Percentiles rank a stretch among this genome's conserved stretches.
phyloP scores from a whole-genome alignment of 2,329 filamentous ascomycete genomes.

The Anisogramma anomala region DNA sequence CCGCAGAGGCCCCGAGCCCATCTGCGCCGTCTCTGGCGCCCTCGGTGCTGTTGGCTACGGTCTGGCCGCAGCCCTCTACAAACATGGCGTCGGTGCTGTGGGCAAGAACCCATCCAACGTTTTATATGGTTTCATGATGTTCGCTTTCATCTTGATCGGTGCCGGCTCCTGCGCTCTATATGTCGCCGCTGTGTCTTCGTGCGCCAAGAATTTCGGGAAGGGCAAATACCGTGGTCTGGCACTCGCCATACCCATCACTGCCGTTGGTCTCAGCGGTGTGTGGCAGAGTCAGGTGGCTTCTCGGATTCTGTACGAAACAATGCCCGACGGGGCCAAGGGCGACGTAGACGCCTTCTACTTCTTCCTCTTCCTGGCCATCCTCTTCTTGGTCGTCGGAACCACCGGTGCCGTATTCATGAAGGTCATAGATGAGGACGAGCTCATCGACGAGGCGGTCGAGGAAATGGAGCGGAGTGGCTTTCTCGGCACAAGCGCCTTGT shows the following conservation, averaged over 20 bases:
- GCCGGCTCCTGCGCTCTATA: conserved; percentile 83
- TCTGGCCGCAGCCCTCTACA: conserved; percentile 69
- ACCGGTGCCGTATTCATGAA: conserved; percentile 63
- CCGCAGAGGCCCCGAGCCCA: conserved; percentile 65
- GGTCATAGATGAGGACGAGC: conserved; percentile 71
- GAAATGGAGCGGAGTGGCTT: conserved; percentile 83
- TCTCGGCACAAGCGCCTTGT: conserved; percentile 63
- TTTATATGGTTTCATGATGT: conserved; percentile 73
- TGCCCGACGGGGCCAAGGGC: conserved; percentile 49
- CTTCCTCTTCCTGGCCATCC: conserved; percentile 70
- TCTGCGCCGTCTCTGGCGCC: conserved; percentile 59
- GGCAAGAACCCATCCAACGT: conserved; percentile 38
- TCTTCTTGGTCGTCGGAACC: conserved; percentile 60
- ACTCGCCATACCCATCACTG: conserved; percentile 79
- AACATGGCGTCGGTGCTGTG: conserved; percentile 31
- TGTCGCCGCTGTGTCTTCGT: conserved; percentile 80
- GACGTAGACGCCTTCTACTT: conserved; percentile 70
- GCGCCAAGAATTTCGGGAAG: conserved; percentile 94
- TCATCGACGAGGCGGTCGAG: conserved; percentile 83
- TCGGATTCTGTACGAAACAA: conserved; percentile 59
- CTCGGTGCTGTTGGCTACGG: conserved; percentile 76
- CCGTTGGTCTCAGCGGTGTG: conserved; percentile 89
- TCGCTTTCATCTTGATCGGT: conserved; percentile 74
- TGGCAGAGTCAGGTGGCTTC: conserved; percentile 87
- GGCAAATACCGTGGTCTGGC: conserved; percentile 81